These are phyloP conservation scores for Uromyces viciae-fabae DNA, from an alignment of 1,284 basidiomycete species.

Conservation along the genomic window DNA sequence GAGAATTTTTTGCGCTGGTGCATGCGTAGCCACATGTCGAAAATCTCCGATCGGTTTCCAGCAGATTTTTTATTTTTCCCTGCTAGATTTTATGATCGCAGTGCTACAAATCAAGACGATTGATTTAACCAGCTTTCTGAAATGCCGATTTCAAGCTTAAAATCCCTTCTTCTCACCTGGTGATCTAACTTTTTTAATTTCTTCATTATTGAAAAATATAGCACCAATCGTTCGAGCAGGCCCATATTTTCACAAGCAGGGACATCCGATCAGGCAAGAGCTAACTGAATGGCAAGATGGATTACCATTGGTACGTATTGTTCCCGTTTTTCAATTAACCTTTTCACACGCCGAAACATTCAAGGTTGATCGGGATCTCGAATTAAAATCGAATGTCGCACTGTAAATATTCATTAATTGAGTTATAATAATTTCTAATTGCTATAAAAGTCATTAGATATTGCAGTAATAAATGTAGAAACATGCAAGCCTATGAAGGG, in stretches of 20 bases:
- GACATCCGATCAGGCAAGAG: slow-evolving; percentile 33
- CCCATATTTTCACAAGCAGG: slow-evolving; percentile 29
- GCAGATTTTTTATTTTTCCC: too few species aligned
- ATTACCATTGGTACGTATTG: slow-evolving; percentile 19
- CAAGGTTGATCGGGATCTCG: neutral
- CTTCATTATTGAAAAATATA: neutral
- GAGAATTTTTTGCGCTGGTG: neutral
- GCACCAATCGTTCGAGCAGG: slow-evolving; percentile 27
- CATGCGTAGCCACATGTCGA: too few species aligned
- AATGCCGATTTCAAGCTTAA: too few species aligned
- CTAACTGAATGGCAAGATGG: slow-evolving; percentile 41
- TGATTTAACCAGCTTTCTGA: too few species aligned
- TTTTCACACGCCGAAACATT: neutral
- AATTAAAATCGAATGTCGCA: too few species aligned
- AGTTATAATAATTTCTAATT: neutral
- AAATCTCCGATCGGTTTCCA: too few species aligned
- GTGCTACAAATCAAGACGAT: neutral
- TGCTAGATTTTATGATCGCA: neutral
- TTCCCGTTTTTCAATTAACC: neutral
- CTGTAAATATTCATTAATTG: too few species aligned
- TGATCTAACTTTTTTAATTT: neutral
- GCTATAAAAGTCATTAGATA: slow-evolving; percentile 59
- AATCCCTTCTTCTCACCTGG: neutral
- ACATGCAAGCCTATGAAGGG: slow-evolving; percentile 67
- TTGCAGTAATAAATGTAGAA: slow-evolving; percentile 69